Evolutionary conservation across 148 eudicot species (phyloP).

Genomic region (Amaranthus palmeri): DNA sequence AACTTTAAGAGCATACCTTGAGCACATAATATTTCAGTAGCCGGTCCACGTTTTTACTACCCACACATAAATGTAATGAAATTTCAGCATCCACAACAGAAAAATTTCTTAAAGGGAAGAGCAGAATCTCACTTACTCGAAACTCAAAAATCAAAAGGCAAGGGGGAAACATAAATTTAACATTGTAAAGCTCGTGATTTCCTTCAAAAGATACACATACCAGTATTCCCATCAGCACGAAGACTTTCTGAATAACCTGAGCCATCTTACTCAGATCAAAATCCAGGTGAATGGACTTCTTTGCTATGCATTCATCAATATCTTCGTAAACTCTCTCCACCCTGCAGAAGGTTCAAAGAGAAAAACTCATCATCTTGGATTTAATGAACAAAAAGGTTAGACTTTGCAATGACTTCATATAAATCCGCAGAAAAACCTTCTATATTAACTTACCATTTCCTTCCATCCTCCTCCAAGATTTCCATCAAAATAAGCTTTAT

Average conservation of each 20-base stretch:
- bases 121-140: no score
- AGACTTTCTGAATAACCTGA: conserved; percentile 78
- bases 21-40: no score
- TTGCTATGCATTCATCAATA: conserved; percentile 46
- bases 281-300: conserved; percentile 42
- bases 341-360: conserved; percentile 39
- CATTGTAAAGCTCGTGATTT: not conserved
- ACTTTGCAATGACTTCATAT: not conserved
- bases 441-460: conserved; percentile 56
- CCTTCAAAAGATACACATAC: conserved; percentile 34
- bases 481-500: conserved; percentile 59
- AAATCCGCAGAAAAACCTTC: not conserved
- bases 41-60: no score
- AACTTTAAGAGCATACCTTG: no score
- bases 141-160: not conserved
- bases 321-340: conserved; percentile 82
- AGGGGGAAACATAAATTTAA: not conserved
- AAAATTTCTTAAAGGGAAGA: no score
- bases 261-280: conserved; percentile 65
- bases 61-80: no score
- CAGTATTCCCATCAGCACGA: conserved; percentile 89
- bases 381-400: not conserved
- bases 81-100: no score
- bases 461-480: conserved; percentile 82
- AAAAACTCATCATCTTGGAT: not conserved